Conservation (phyloP, 2,329 filamentous ascomycete species). For the Fusarium falciforme region DNA sequence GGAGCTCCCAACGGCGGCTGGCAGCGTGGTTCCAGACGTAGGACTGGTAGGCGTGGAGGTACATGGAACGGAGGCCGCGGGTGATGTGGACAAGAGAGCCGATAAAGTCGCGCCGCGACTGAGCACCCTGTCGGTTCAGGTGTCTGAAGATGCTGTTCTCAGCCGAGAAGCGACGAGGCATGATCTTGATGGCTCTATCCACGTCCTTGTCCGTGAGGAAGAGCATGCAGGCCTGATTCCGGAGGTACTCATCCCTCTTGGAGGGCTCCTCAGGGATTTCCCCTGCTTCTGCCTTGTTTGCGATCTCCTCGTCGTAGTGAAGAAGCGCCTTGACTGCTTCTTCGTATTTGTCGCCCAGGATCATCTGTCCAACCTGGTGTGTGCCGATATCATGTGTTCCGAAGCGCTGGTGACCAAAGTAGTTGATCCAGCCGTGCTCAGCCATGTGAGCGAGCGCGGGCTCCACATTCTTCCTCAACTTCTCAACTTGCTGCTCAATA, state of each 20-base stretch:
- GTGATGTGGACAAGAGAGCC: conserved; percentile 85
- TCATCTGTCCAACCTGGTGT: conserved; percentile 84
- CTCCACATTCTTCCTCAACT: conserved; percentile 56
- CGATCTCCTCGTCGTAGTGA: conserved; percentile 73
- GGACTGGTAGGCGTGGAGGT: conserved; percentile 96
- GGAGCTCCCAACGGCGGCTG: conserved; percentile 81
- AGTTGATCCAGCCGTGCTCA: conserved; percentile 90
- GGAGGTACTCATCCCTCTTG: conserved; percentile 79
- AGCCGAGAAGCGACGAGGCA: conserved; percentile 85
- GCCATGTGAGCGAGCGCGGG: conserved; percentile 74
- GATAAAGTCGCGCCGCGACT: conserved; percentile 75
- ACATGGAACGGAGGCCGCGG: conserved; percentile 88
- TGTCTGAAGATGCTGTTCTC: conserved; percentile 84
- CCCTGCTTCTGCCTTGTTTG: conserved; percentile 57
- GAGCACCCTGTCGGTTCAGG: conserved; percentile 64
- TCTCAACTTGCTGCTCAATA: conserved; percentile 45
- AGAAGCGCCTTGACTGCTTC: conserved; percentile 84
- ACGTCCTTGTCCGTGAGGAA: conserved; percentile 74
- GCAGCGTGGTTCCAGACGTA: conserved; percentile 92
- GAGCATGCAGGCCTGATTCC: conserved; percentile 81
- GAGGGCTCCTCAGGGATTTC: conserved; percentile 59
- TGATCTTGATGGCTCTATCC: conserved; percentile 69
- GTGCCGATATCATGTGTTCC: conserved; percentile 89
- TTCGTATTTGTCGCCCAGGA: conserved; percentile 84
- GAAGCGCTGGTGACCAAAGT: conserved; percentile 97